Conservation (phyloP, 805 yeast genomes). For the Blastobotrys americana region DNA sequence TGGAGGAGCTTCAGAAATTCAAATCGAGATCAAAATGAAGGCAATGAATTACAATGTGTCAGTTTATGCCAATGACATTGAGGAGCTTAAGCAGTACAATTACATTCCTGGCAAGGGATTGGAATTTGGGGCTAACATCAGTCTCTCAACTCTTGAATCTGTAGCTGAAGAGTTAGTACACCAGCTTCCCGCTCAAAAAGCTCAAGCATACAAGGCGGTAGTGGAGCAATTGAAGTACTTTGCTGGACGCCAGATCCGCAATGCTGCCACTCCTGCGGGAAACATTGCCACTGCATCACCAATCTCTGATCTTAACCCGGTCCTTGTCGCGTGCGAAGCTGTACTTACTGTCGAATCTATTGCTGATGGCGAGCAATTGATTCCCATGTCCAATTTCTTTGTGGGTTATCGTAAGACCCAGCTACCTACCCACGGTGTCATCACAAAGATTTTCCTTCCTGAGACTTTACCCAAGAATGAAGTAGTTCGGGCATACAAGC, state of each 20-base stretch:
- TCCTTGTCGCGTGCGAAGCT: slow-evolving; percentile 39
- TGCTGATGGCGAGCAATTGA: slow-evolving; percentile 24
- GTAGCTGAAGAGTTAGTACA: slow-evolving; percentile 29
- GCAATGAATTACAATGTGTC: slow-evolving; percentile 35
- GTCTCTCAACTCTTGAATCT: slow-evolving; percentile 36
- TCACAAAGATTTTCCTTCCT: slow-evolving; percentile 37
- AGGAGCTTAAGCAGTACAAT: slow-evolving; percentile 33
- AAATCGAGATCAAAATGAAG: slow-evolving; percentile 41
- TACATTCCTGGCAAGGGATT: slow-evolving; percentile 37
- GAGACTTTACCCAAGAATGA: slow-evolving; percentile 32
- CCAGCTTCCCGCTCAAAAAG: slow-evolving; percentile 21
- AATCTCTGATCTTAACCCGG: slow-evolving; percentile 43
- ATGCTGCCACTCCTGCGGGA: slow-evolving; percentile 46
- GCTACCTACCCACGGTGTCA: slow-evolving; percentile 32
- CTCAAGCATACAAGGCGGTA: slow-evolving; percentile 35
- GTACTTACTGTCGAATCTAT: slow-evolving; percentile 32
- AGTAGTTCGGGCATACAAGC: slow-evolving; percentile 37
- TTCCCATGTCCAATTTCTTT: slow-evolving; percentile 39
- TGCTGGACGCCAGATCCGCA: slow-evolving; percentile 44
- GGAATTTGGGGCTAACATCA: slow-evolving; percentile 38
- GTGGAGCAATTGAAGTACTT: slow-evolving; percentile 38
- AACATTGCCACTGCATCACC: slow-evolving; percentile 46
- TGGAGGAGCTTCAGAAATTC: slow-evolving; percentile 44
- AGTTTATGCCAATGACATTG: slow-evolving; percentile 38
- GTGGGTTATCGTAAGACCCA: slow-evolving; percentile 38